Base-by-base conservation (phyloP, 768 basidiomycete genomes). In the Chlorophyllum brunneum region DNA sequence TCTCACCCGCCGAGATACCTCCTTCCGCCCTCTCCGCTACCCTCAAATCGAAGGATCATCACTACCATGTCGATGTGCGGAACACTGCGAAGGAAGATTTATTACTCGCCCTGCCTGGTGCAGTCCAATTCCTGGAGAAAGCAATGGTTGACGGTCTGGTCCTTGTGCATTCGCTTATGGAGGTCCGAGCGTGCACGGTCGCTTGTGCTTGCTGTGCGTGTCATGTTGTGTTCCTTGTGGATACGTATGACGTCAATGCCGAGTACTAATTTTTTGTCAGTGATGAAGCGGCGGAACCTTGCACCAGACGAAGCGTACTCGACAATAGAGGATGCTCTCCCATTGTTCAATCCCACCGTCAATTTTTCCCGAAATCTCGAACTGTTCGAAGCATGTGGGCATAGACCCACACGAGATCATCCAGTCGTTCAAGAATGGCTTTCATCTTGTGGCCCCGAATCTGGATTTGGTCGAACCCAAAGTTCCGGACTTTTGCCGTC, bases 191-290 rank as follows among this genome's bases (percentile, higher is more conserved):
- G 15, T 81, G 79, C 58, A 69, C 74, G 27, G 74, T 74, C 24
- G 76, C 69, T 29, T 80, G 74, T 54, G 79, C 80, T 30, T 81
- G 76, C 62, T 59, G 81, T 82, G 59, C 62, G 80, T 69, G n/a
- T 16, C 39, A 20, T 29, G 15, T 46, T 24, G n/a, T n/a, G n/a
- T n/a, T 51, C 26, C 20, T 52, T 5, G 46, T 30, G 23, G 8
- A 30, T 16, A 49, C 3, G 18, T 4, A 27, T 40, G 27, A 39
- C 18, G n/a, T 30, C 48, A 29, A 11, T 30, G 44, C 23, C 11
- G 10, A 38, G n/a, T 54, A 18, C 54, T 55, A 45, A 48, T 15
- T 16, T 46, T 10, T n/a, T 0, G 13, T 5, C 29, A 82, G 82
- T 82, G 27, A 83, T 83, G 80, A 54, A 54, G 20, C 62, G 70